phyloP scores from a whole-genome alignment of 164 flowering plant genomes.

The Macadamia integrifolia region DNA sequence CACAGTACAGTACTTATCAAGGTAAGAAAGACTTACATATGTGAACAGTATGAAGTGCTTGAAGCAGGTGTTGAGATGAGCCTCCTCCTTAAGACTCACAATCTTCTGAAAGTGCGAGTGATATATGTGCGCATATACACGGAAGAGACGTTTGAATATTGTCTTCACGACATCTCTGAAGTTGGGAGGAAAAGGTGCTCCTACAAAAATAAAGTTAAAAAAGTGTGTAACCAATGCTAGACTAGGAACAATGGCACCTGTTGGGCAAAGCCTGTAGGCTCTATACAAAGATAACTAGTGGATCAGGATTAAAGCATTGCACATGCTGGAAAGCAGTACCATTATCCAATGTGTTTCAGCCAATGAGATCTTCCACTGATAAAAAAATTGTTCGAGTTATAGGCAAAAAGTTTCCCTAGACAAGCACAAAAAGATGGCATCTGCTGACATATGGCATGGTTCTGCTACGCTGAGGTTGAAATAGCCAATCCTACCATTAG shows the following conservation, averaged over 20 bases:
- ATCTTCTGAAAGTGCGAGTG: constrained; percentile 97
- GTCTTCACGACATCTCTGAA: constrained; percentile 96
- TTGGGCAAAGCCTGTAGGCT: too few species aligned
- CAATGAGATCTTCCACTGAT: too few species aligned
- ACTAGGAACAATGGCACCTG: neutral
- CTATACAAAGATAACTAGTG: too few species aligned
- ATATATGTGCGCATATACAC: constrained; percentile 97
- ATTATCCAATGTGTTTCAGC: too few species aligned
- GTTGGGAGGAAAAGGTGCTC: constrained; percentile 90
- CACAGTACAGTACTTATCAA: neutral
- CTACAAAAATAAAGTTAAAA: constrained; percentile 29
- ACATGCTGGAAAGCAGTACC: too few species aligned
- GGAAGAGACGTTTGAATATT: constrained; percentile 92
- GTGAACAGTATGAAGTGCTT: constrained; percentile 98
- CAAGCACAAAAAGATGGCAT: too few species aligned
- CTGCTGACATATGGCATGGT: too few species aligned
- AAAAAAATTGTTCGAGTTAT: too few species aligned
- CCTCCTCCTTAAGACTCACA: constrained; percentile 97
- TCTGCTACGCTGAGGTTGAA: too few species aligned
- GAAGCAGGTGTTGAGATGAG: constrained; percentile 98
- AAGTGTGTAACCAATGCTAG: neutral
- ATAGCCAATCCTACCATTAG: too few species aligned
- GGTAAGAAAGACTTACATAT: constrained; percentile 52
- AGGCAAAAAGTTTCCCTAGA: too few species aligned
- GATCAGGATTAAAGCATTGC: too few species aligned